These are phyloP conservation scores for Gigaspora rosea DNA, from an alignment of 192 early-diverging fungal genomes.

Conservation along the genomic window DNA sequence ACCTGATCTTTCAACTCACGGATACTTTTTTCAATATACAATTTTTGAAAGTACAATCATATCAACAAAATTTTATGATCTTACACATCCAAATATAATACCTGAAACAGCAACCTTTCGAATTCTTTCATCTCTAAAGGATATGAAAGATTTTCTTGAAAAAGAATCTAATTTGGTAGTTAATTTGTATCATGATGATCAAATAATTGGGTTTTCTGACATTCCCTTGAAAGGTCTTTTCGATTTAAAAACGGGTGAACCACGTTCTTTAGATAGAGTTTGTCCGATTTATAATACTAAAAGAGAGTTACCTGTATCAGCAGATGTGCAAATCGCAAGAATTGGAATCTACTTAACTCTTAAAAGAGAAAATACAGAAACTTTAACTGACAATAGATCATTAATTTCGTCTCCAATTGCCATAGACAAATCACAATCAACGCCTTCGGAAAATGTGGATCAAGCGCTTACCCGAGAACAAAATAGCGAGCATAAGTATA, in stretches of 20 bases:
- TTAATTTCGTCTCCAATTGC: not conserved
- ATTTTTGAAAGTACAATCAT: conserved; percentile 20
- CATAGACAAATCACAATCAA: not conserved
- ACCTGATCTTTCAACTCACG: conserved; percentile 10
- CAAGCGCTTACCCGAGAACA: conserved; percentile 2
- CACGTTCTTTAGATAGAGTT: conserved; percentile 31
- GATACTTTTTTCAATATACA: conserved; percentile 28
- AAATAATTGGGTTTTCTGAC: conserved; percentile 45
- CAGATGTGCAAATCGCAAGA: conserved; percentile 30
- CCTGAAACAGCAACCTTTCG: conserved; percentile 28
- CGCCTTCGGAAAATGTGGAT: not conserved
- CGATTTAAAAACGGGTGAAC: conserved; percentile 23
- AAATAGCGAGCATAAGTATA: conserved; percentile 28
- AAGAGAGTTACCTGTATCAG: conserved; percentile 29
- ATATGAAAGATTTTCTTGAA: conserved; percentile 24
- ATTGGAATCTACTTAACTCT: conserved; percentile 25
- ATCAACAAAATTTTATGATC: conserved; percentile 29
- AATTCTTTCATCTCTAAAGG: conserved; percentile 20
- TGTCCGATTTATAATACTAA: conserved; percentile 34
- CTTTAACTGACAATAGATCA: not conserved
- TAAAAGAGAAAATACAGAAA: not conserved
- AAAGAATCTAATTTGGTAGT: conserved; percentile 36
- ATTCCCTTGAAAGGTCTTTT: conserved; percentile 43
- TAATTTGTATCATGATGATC: conserved; percentile 43
- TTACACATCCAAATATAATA: conserved; percentile 30